Conservation (phyloP, 2,329 filamentous ascomycete species). For the Curvularia eragrostidis region DNA sequence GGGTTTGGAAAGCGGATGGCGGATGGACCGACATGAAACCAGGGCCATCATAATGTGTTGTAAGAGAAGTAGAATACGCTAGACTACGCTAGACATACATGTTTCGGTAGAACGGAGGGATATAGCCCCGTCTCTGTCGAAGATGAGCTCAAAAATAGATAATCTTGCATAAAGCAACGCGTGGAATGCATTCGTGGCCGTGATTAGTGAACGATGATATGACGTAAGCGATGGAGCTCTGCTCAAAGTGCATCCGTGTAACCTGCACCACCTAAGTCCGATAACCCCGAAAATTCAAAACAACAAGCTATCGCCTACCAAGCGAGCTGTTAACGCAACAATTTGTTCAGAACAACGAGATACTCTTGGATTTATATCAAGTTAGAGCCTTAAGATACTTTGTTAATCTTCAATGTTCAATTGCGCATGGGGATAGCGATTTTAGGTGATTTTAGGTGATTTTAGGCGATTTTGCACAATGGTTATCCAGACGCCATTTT, state of each 20-base stretch:
- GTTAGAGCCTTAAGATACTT: too few species aligned
- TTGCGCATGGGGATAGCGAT: too few species aligned
- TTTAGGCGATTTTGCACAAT: neutral
- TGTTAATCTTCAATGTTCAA: too few species aligned
- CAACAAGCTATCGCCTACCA: too few species aligned
- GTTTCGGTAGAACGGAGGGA: neutral
- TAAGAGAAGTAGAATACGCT: neutral
- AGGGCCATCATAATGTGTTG: slow-evolving; percentile 55
- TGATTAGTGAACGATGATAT: neutral
- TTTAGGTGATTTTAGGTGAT: too few species aligned
- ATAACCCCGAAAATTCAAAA: too few species aligned
- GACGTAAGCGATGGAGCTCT: neutral
- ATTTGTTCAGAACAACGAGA: too few species aligned
- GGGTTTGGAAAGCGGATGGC: slow-evolving; percentile 69
- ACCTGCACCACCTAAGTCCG: neutral
- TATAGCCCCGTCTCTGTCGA: neutral
- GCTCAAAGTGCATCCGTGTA: neutral
- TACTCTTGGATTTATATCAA: too few species aligned
- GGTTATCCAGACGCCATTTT: too few species aligned
- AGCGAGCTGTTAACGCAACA: too few species aligned
- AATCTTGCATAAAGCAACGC: neutral
- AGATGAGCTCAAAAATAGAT: neutral
- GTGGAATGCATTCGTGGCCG: neutral
- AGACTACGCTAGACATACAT: too few species aligned
- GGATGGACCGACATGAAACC: slow-evolving; percentile 70